Conservation (phyloP, 2,329 filamentous ascomycete species). For the Sphaerulina musiva region DNA sequence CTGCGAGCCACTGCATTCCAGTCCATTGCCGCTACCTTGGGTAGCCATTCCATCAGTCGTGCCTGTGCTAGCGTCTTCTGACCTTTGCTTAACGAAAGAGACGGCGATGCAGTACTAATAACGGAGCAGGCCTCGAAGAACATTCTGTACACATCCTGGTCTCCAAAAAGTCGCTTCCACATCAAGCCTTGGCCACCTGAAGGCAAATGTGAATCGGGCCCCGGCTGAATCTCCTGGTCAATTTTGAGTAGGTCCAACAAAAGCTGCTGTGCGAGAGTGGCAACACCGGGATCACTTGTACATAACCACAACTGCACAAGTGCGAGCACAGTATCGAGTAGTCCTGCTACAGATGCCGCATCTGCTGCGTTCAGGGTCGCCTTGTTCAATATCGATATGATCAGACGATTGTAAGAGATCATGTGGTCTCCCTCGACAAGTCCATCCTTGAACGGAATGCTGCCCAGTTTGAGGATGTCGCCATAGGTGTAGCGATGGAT, state of each 20-base stretch:
- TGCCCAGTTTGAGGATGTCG: conserved; percentile 37
- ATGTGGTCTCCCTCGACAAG: conserved; percentile 43
- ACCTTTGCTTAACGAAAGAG: conserved; percentile 41
- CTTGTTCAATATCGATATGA: conserved; percentile 52
- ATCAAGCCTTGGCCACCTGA: conserved; percentile 46
- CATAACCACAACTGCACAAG: conserved; percentile 55
- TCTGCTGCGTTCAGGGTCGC: conserved; percentile 47
- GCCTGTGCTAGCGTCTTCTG: conserved; percentile 56
- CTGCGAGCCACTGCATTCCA: conserved; percentile 49
- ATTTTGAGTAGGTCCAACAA: conserved; percentile 49
- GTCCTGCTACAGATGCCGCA: conserved; percentile 53
- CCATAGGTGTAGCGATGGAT: conserved; percentile 46
- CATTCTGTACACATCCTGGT: conserved; percentile 52
- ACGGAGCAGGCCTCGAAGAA: conserved; percentile 51
- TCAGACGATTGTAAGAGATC: conserved; percentile 49
- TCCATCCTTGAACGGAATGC: conserved; percentile 47
- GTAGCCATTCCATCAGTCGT: conserved; percentile 53
- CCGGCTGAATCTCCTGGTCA: conserved; percentile 36
- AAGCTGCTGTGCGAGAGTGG: conserved; percentile 48
- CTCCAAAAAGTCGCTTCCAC: conserved; percentile 57
- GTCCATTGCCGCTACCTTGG: conserved; percentile 48
- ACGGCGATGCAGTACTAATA: conserved; percentile 22
- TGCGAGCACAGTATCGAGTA: conserved; percentile 49
- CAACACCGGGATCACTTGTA: conserved; percentile 49
- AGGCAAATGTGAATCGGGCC: conserved; percentile 20